Evolutionary conservation across 1,284 basidiomycete genomes (phyloP), one percentile per base, ranked within the genome.

Genomic region (Fomitopsis palustris): DNA sequence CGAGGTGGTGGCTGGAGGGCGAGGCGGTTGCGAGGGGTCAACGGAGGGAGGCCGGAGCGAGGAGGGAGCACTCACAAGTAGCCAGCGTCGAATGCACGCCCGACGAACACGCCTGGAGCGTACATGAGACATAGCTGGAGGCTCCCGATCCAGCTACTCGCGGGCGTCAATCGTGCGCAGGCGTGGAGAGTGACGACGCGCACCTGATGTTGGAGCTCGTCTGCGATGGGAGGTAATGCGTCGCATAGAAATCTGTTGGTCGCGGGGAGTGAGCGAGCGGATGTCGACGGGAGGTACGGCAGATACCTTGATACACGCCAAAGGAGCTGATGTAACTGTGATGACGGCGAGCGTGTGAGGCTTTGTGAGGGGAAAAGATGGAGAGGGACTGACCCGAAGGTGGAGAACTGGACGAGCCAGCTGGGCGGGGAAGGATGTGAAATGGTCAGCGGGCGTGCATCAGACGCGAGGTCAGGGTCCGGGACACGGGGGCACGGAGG

Each of bases 101-200:
- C 75, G 27, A 70, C 71, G 37, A 72, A 19, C 12, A 72, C 60
- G 29, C 71, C 74, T 25, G 67, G 64, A 9, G 67, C 66, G 35
- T 72, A 72, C 66, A 73, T 71, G 7, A 77, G 65, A 55, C 72
- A 73, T 2, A 74, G 62, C 60, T 76, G 75, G 16, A 76, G 61
- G 38, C 76, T 78, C 38, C 77, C 77, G 58, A 79, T 77, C 79
- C 79, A 81, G 31, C 77, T 78, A n/a, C n/a, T n/a, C n/a, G 53
- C 75, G 69, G 4, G 70, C 7, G 23, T 2, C 10, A 2, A n/a
- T n/a, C n/a, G 21, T 17, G 29, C 6, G 74, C 19, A 16, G 14
- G 31, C 23, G 25, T 9, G 8, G 23, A 12, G 10, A 43, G 33
- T 35, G 7, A 2, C 21, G 19, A 33, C 29, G 19, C 49, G 23